Base-by-base conservation (phyloP, 106 monocot species). In the Dactylorhiza incarnata region DNA sequence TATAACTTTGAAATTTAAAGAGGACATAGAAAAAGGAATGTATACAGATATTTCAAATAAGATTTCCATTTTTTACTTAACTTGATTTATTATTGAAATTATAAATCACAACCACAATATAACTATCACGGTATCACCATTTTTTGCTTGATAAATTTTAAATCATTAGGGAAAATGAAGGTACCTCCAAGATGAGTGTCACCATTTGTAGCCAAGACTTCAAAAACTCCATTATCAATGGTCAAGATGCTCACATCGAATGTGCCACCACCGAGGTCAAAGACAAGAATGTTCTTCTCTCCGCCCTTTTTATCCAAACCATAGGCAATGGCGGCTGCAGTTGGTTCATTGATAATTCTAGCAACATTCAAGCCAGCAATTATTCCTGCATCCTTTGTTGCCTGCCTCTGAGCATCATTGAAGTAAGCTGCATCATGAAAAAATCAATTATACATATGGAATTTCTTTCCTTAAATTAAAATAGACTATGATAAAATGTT, bases 281-380 rank as follows among this genome's bases (percentile, higher is more conserved):
- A 82, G 62, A 82, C 79, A 15, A 78, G 78, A 45, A 83, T 78
- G 51, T 78, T 83, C 83, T 83, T 85, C 68, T 78, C 84, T n/a
- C 51, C 13, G 5, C 77, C 92, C 84, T 93, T 93, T 85, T 93
- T 93, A 76, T 93, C 92, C 7, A 93, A 85, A 1, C 92, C 92
- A 56, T 93, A 93, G 5, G 92, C 92, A 68, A 93, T 93, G 63
- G 92, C 92, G 2, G 92, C 92, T 0, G 92, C 92, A 0, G 92
- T 92, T 12, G 92, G 92, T 76, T 94, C 90, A 49, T 93, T 90
- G 71, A 93, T 87, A 45, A 93, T 86, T 1, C 87, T 66, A 81
- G 87, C 74, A 23, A 92, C 92, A 49, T 87, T 92, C 0, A 92
- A 81, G 15, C 92, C 89, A 6, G 92, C 48, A n/a, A 92, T 92